phyloP scores from a whole-genome alignment of 2,329 filamentous ascomycete genomes.

The Stagonosporopsis cucurbitacearum region DNA sequence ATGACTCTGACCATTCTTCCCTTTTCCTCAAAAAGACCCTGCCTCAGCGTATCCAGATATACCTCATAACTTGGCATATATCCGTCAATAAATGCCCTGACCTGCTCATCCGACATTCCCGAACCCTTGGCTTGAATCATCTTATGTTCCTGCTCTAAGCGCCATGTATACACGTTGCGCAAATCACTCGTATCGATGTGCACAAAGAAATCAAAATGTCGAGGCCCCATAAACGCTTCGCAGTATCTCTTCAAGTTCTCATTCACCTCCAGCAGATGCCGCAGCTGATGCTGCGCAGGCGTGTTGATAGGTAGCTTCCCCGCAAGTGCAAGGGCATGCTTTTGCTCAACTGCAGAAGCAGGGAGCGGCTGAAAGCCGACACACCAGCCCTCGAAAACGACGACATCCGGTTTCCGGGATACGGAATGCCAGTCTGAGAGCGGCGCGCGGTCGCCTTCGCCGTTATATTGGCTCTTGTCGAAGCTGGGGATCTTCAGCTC shows the following conservation, averaged over 20 bases:
- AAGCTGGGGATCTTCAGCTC: conserved; percentile 72
- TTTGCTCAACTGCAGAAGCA: conserved; percentile 61
- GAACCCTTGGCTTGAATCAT: conserved; percentile 70
- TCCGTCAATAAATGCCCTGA: conserved; percentile 75
- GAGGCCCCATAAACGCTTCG: conserved; percentile 51
- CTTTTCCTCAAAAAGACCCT: conserved; percentile 56
- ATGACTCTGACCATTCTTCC: conserved; percentile 60
- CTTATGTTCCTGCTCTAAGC: conserved; percentile 77
- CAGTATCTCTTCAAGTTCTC: conserved; percentile 62
- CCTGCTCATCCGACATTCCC: conserved; percentile 84
- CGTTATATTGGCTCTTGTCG: conserved; percentile 80
- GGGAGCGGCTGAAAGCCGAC: conserved; percentile 77
- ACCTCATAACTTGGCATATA: conserved; percentile 64
- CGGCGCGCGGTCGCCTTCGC: conserved; percentile 76
- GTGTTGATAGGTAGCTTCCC: conserved; percentile 53
- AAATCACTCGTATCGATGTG: conserved; percentile 76
- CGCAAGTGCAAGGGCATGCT: conserved; percentile 61
- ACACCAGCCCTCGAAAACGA: conserved; percentile 91
- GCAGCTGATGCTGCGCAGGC: conserved; percentile 61
- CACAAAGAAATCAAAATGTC: conserved; percentile 64
- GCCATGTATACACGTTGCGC: conserved; percentile 82
- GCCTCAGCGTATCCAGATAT: conserved; percentile 57
- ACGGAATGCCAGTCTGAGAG: conserved; percentile 66
- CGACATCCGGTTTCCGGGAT: conserved; percentile 64
- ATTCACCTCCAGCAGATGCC: conserved; percentile 66